Percentiles rank a stretch among this genome's conserved stretches.
Evolutionary conservation across 805 yeast species (phyloP).

Genomic region (Tetrapisispora arboricola): DNA sequence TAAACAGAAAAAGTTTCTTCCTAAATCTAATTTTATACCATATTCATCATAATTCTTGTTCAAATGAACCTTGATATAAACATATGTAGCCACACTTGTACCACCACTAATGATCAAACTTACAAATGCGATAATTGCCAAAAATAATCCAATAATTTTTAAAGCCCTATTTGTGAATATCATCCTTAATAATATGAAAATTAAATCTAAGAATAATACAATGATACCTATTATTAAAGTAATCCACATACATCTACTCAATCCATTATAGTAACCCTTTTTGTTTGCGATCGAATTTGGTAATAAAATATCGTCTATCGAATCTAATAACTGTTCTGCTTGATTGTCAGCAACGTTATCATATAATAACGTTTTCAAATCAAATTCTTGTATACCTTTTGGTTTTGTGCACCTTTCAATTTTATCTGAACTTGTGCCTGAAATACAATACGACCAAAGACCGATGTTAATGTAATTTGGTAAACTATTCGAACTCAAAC

Average conservation of each 20-base stretch:
- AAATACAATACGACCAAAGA: conserved; percentile 56
- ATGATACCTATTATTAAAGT: conserved; percentile 41
- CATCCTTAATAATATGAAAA: conserved; percentile 27
- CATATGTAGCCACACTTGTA: conserved; percentile 53
- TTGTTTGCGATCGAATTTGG: conserved; percentile 47
- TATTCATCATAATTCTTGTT: conserved; percentile 36
- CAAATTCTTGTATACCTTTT: conserved; percentile 22
- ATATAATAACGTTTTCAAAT: conserved; percentile 15
- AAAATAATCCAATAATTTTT: conserved; percentile 37
- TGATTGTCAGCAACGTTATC: conserved; percentile 24
- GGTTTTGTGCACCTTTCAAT: conserved; percentile 23
- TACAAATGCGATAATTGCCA: conserved; percentile 34
- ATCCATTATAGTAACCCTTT: conserved; percentile 33
- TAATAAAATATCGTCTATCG: conserved; percentile 31
- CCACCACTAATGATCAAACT: conserved; percentile 38
- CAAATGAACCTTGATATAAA: conserved; percentile 39
- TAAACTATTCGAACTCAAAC: conserved; percentile 27
- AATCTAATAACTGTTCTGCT: conserved; percentile 10
- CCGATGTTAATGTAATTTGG: conserved; percentile 42
- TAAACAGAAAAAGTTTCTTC: conserved; percentile 45
- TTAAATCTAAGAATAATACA: conserved; percentile 32
- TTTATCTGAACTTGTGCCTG: conserved; percentile 17
- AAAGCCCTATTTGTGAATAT: conserved; percentile 37
- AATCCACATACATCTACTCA: conserved; percentile 52
- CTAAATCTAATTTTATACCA: conserved; percentile 47